Evolutionary conservation across 768 basidiomycete genomes (phyloP), one percentile per base, ranked within the genome.

Genomic region (Naganishia vishniacii): DNA sequence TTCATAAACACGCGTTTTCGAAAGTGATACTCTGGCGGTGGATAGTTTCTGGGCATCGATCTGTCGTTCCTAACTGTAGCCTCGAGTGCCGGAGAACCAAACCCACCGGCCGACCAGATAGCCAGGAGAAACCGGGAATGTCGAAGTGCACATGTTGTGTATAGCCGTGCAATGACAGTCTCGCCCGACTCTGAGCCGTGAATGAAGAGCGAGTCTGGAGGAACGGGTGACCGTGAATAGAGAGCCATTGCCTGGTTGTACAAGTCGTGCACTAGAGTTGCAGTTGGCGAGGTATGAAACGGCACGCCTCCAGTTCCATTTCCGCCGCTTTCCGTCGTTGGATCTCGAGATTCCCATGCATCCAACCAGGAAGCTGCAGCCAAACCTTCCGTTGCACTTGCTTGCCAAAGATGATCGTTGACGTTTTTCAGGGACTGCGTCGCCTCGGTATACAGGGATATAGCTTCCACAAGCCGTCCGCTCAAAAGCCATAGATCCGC

Each of bases 401-500:
- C 94, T 74, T 92, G 88, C 94, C 94, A 99, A 28, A 88, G 81
- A 25, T 83, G 78, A 75, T 97, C 94, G 61, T 85, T 84, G 8
- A 84, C 81, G 1, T 81, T 80, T 75, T 86, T 88, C 70, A 91
- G 85, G n/a, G 88, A 74, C 32, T 82, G 82, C 18, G 91, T 78
- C 13, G 91, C 87, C 79, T 98, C 92, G 59, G 84, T 83, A 77
- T 91, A 98, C 85, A 91, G 91, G 58, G 87, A 81, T 42, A 81
- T 78, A 1, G 94, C 87, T 71, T 98, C 92, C 51, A 85, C 84
- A 40, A 84, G 83, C 67, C 89, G 81, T n/a, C 95, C 94, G 7
- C 90, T 83, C 26, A 98, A 79, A 18, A 97, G 79, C 78, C 88
- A 93, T 69, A 95, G 83, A 75, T 97, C 91, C 0, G 86, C 94